Evolutionary conservation across 2,329 filamentous ascomycete genomes (phyloP).

Genomic region (Beauveria brongniartii): DNA sequence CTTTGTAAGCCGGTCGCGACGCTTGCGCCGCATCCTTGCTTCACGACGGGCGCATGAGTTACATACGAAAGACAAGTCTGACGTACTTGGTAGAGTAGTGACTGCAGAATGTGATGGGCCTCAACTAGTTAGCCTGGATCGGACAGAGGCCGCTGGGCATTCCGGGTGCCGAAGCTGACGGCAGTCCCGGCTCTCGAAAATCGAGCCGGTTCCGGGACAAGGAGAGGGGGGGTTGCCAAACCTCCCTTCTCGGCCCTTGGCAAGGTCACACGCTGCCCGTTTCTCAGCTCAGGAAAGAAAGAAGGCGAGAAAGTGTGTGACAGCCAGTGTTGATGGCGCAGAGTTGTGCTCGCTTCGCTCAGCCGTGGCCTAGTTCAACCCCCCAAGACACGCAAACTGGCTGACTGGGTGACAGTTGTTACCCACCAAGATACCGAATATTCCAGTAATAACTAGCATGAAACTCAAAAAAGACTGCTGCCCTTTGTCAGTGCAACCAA

Average conservation of each 20-base stretch:
- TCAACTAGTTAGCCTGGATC: background rate
- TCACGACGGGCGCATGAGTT: background rate
- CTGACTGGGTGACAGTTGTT: background rate
- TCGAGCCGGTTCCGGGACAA: background rate
- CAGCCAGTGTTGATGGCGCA: background rate
- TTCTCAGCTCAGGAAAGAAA: background rate
- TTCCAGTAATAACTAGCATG: background rate
- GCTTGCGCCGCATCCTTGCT: background rate
- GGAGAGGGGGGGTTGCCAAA: background rate
- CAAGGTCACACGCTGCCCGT: background rate
- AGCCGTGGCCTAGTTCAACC: background rate
- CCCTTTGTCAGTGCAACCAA: background rate
- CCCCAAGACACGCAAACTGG: background rate
- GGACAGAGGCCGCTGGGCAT: background rate
- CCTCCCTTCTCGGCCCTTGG: background rate
- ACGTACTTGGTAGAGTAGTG: background rate
- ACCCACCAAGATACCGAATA: background rate
- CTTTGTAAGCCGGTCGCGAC: background rate
- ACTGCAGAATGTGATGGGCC: background rate
- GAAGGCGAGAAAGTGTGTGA: background rate
- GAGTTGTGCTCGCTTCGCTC: background rate
- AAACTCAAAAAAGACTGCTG: constrained; percentile 8
- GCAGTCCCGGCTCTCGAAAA: background rate
- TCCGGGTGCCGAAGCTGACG: background rate
- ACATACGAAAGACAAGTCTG: background rate